Base-by-base conservation (phyloP, 1,139 yeast genomes). In the Scheffersomyces insectosa region DNA sequence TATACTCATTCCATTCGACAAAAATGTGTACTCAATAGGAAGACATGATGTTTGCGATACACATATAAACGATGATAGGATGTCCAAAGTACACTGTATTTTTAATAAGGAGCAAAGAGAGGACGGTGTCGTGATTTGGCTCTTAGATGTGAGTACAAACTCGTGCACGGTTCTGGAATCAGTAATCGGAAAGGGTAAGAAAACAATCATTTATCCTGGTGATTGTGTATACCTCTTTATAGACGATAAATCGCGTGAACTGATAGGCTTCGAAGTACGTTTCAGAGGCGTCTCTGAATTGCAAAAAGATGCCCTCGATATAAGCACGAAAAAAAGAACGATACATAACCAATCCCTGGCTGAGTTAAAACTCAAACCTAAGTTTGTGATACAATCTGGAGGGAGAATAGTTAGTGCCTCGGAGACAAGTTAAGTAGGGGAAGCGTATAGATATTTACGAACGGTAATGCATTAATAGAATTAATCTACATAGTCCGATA, bases 61-160 rank as follows among this genome's bases (percentile, higher is more conserved):
- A 16, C 70, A 67, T 38, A 77, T 89, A 12, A 70, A 77, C 33
- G 97, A 90, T 54, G 85, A 79, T 52, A 69, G 97, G 40, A 77
- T 91, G 55, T 90, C 97, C 2, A 87, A 89, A 50, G 74, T 85
- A 3, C 98, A 93, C 60, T 90, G 97, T 59, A 70, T 83, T 33
- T 68, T 93, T 12, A 59, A 74, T 42, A 80, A 83, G 54, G 68
- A 68, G 34, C 55, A 64, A 7, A 77, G 84, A 33, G 88, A 83
- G 45, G 90, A 83, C 56, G 11, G 10, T 31, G n/a, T 20, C 3
- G 23, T 31, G 13, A 70, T 88, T n/a, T 89, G 96, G 96, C 66
- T 90, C 14, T 65, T 87, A 35, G 97, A 88, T 56, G 79, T 75
- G 47, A 86, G 95, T 41, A 81, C 95, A 1, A 90, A 90, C 60